Conservation (phyloP, 2,329 filamentous ascomycete genomes). For the Xylaria digitata region DNA sequence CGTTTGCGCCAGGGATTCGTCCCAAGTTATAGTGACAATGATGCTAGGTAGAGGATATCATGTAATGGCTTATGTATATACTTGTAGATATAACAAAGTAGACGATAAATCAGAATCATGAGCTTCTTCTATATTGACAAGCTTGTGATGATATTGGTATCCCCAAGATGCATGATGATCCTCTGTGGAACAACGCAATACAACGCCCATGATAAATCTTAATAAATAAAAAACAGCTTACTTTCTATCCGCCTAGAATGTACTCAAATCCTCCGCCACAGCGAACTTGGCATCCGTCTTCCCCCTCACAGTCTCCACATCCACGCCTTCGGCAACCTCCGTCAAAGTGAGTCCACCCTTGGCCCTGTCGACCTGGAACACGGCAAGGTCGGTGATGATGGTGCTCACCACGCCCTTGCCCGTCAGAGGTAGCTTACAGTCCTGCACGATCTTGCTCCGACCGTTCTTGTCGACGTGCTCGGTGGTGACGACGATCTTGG, state of each 20-base stretch:
- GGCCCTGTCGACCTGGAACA: slow-evolving; percentile 74
- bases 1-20: slow-evolving; percentile 64
- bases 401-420: slow-evolving; percentile 75
- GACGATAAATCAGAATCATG: not conserved
- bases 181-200: slow-evolving; percentile 1
- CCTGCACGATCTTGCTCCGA: slow-evolving; percentile 72
- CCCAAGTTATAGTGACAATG: slow-evolving; percentile 54
- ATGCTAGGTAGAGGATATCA: not conserved
- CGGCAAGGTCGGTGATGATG: slow-evolving; percentile 79
- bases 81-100: slow-evolving; percentile 21
- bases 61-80: slow-evolving; percentile 13
- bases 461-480: slow-evolving; percentile 78
- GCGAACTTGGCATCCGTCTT: slow-evolving; percentile 78
- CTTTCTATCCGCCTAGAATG: slow-evolving; percentile 49
- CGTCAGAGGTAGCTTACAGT: slow-evolving; percentile 73
- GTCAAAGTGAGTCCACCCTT: slow-evolving; percentile 74
- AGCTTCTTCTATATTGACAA: not conserved
- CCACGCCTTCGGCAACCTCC: slow-evolving; percentile 75
- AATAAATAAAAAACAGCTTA: not conserved
- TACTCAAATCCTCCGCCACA: slow-evolving; percentile 68
- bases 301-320: slow-evolving; percentile 73
- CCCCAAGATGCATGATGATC: slow-evolving; percentile 1
- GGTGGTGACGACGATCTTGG: slow-evolving; percentile 78
- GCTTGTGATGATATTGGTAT: not conserved
- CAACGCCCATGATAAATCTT: not conserved